phyloP scores from a whole-genome alignment of 257 asterid genomes.

The Lantana camara region DNA sequence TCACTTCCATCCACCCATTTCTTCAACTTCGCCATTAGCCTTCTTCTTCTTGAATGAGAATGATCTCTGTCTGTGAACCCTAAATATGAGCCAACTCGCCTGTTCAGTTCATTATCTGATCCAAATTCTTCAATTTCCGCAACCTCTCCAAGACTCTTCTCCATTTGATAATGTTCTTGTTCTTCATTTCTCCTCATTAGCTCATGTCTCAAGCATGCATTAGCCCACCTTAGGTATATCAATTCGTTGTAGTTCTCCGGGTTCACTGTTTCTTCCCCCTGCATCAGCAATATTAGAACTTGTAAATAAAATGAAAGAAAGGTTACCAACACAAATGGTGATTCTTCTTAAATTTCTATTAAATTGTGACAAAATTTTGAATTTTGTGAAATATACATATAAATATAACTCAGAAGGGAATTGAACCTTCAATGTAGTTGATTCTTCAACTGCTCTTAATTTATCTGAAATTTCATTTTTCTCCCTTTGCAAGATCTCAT shows the following conservation, averaged over 20 bases:
- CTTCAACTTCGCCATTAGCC: slow-evolving; percentile 49
- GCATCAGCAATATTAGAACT: slow-evolving; percentile 15
- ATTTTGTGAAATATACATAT: too few relatives aligned
- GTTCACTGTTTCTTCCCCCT: slow-evolving; percentile 36
- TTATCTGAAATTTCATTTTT: slow-evolving; percentile 26
- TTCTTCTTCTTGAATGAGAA: slow-evolving; percentile 47
- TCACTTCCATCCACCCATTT: slow-evolving; percentile 63
- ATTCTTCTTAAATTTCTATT: too few relatives aligned
- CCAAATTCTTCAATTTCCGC: slow-evolving; percentile 34
- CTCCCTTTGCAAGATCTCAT: slow-evolving; percentile 38
- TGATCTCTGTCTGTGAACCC: slow-evolving; percentile 30
- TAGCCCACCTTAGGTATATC: slow-evolving; percentile 51
- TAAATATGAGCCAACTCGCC: slow-evolving; percentile 33
- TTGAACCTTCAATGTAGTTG: slow-evolving; percentile 46
- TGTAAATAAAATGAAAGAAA: not conserved
- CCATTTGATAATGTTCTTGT: slow-evolving; percentile 28
- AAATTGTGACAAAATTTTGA: too few relatives aligned
- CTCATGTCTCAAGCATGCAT: slow-evolving; percentile 57
- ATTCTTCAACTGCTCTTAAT: slow-evolving; percentile 37
- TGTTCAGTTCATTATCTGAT: slow-evolving; percentile 38
- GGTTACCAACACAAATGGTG: too few relatives aligned
- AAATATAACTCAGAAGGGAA: too few relatives aligned
- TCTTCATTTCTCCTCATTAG: slow-evolving; percentile 39
- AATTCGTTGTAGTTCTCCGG: slow-evolving; percentile 33
- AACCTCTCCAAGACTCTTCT: slow-evolving; percentile 9